Conservation (phyloP, 495 filamentous ascomycete genomes). For the Neurospora sublineolata region DNA sequence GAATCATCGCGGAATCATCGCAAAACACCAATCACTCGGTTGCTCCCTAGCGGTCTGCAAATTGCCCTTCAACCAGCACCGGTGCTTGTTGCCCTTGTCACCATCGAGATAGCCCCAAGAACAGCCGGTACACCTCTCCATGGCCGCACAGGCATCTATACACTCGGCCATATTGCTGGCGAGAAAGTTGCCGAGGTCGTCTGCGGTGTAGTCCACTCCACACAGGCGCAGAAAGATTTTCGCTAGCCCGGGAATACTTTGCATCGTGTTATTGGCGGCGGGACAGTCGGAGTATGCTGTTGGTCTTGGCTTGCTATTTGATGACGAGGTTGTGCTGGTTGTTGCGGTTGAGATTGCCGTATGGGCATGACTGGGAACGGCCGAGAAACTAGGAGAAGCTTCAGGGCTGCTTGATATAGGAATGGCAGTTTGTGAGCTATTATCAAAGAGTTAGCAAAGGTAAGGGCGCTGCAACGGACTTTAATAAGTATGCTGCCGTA, state of each 20-base stretch:
- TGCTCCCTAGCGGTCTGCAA: conserved; percentile 24
- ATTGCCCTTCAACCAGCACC: conserved; percentile 34
- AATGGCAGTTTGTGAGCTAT: conserved; percentile 1
- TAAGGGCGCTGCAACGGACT: not conserved
- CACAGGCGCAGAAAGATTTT: conserved; percentile 34
- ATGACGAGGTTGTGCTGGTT: not conserved
- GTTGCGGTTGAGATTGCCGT: not conserved
- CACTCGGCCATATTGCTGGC: conserved; percentile 33
- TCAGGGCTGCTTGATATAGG: not conserved
- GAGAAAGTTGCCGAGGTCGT: conserved; percentile 25
- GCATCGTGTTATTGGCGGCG: conserved; percentile 32
- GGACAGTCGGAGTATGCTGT: conserved; percentile 26
- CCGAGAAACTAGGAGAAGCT: not conserved
- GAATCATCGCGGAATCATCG: conserved; percentile 18
- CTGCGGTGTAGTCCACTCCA: conserved; percentile 33
- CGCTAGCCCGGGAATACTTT: conserved; percentile 28
- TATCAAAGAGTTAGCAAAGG: not conserved
- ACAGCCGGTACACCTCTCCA: conserved; percentile 28
- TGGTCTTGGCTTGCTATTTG: conserved; percentile 4
- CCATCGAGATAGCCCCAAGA: conserved; percentile 32
- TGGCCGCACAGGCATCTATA: conserved; percentile 32
- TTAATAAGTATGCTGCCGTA: conserved; percentile 2
- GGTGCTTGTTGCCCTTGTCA: conserved; percentile 24
- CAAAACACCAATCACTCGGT: conserved; percentile 31
- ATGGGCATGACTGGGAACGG: not conserved